Evolutionary conservation across 306 rosid genomes (phyloP), one percentile per base, ranked within the genome.

Genomic region (Vigna nakashimae): DNA sequence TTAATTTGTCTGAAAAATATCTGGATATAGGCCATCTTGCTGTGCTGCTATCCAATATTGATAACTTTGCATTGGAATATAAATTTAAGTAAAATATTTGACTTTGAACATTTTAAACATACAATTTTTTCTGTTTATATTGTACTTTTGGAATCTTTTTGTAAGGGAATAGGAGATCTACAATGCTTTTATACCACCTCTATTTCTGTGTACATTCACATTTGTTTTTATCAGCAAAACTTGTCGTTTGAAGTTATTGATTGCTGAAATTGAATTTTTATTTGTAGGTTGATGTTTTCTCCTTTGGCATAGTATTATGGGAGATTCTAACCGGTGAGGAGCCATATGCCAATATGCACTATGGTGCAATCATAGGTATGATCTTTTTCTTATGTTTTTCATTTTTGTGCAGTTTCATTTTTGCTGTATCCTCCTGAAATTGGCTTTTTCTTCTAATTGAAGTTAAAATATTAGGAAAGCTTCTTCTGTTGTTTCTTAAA

Each of bases 281-380:
- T 80, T 65, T 78, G 80, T 85, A 93, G 98, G 97, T 93, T 74
- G 98, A 93, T 83, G 97, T 93, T 40, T 93, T 91, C 84, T 93
- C 98, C 16, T 93, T 93, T 85, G 98, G 96, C 67, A 93, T 93
- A 77, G 98, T 93, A 82, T 70, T 93, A 43, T 93, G 98, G 98
- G 98, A 93, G 84, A 89, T 93, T 83, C 93, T 93, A 17, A 93
- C 98, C 0, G 88, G 97, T 7, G 98, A 93, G 82, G 98, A 93
- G 86, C 98, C 98, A 63, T 93, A 93, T 73, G 97, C 97, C 66
- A 89, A 89, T 81, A 90, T 93, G 98, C 96, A 93, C 86, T 93
- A 91, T 40, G 98, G 96, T 83, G 96, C 98, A 67, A 93, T 93
- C 76, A 93, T 93, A 85, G 98, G 98, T 91, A 49, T 18, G 68